A percentile compares a stretch with the other conserved stretches of the same genome.
These are phyloP conservation scores for Bruguiera sexangula DNA, from an alignment of 345 rosid genomes.

Conservation along the genomic window DNA sequence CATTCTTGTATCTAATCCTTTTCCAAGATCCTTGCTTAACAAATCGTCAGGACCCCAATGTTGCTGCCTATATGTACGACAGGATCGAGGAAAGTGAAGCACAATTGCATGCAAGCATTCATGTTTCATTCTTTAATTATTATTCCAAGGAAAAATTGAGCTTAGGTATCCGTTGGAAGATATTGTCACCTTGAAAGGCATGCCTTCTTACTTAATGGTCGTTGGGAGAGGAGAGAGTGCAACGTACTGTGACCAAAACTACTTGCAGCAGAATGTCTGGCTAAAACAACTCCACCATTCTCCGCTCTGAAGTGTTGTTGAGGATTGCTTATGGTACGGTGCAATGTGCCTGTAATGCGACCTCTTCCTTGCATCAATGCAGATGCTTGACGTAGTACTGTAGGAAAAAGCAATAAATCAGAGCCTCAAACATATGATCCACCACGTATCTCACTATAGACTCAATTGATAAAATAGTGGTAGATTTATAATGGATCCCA, in stretches of 20 bases:
- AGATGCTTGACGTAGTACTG: slow-evolving; percentile 31
- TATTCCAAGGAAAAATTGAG: background rate
- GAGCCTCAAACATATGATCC: too few relatives aligned
- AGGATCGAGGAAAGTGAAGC: too few relatives aligned
- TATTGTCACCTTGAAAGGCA: slow-evolving; percentile 19
- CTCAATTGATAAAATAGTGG: too few relatives aligned
- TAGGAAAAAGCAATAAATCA: background rate
- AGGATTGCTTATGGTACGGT: slow-evolving; percentile 16
- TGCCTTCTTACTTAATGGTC: slow-evolving; percentile 16
- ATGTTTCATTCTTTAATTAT: background rate
- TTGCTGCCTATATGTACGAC: slow-evolving; percentile 11
- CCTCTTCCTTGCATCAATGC: slow-evolving; percentile 29
- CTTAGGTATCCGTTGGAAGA: too few relatives aligned
- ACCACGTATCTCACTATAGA: too few relatives aligned
- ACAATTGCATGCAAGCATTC: background rate
- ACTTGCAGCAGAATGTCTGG: slow-evolving; percentile 17
- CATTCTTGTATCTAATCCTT: slow-evolving; percentile 22
- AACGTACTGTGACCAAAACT: slow-evolving; percentile 11
- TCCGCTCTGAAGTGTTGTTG: slow-evolving; percentile 40
- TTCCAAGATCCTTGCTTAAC: slow-evolving; percentile 18
- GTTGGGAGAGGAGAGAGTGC: slow-evolving; percentile 22
- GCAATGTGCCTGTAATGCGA: slow-evolving; percentile 12
- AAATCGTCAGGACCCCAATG: slow-evolving; percentile 4
- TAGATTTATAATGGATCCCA: too few relatives aligned
- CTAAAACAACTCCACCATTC: slow-evolving; percentile 37